Evolutionary conservation across 1,284 basidiomycete genomes (phyloP).

Genomic region (Cerrena zonata): DNA sequence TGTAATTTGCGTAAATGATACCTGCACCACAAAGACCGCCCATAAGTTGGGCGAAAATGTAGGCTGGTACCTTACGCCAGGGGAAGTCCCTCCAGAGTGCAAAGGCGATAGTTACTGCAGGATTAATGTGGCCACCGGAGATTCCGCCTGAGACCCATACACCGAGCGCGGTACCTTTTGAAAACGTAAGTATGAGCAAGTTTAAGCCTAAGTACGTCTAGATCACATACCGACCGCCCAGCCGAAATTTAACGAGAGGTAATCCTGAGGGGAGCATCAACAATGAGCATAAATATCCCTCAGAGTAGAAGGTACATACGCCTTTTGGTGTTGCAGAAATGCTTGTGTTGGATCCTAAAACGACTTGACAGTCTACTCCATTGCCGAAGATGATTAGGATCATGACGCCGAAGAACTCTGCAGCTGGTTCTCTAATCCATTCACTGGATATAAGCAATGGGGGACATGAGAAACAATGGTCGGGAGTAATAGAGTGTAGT

Average conservation of each 20-base stretch:
- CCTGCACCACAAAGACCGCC: conserved; percentile 66
- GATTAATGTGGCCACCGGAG: conserved; percentile 76
- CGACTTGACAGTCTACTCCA: conserved; percentile 60
- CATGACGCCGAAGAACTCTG: conserved; percentile 66
- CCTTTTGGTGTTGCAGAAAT: conserved; percentile 54
- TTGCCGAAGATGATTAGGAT: conserved; percentile 62
- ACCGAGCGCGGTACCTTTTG: conserved; percentile 51
- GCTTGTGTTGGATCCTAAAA: conserved; percentile 42
- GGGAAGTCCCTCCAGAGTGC: conserved; percentile 69
- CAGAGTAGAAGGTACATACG: conserved; percentile 38
- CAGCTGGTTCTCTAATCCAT: conserved; percentile 54
- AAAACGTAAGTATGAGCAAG: neutral
- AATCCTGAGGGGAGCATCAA: conserved; percentile 39
- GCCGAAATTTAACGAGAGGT: conserved; percentile 54
- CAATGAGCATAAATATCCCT: neutral
- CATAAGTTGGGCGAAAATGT: conserved; percentile 65
- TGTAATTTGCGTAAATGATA: conserved; percentile 71
- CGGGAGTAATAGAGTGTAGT: neutral
- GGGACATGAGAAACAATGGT: neutral
- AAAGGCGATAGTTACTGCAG: conserved; percentile 68
- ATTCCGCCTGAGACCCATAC: conserved; percentile 63
- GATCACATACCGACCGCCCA: conserved; percentile 52
- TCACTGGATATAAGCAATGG: conserved; percentile 23
- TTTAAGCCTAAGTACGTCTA: neutral
- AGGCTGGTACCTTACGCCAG: conserved; percentile 71